Base-by-base conservation (phyloP, 345 rosid genomes). In the Geranium brycei region DNA sequence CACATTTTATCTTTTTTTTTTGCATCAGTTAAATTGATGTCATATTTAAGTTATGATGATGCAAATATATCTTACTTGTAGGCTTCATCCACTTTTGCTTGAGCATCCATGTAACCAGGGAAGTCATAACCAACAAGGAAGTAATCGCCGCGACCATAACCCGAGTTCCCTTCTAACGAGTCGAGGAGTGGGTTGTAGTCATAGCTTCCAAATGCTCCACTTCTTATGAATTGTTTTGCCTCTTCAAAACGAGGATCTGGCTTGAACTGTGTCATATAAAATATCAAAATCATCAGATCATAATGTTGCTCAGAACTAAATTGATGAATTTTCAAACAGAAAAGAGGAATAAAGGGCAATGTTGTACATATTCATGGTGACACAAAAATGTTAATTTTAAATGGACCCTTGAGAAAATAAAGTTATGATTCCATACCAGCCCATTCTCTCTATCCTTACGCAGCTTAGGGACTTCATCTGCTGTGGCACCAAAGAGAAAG, bases 241-340 rank as follows among this genome's bases (percentile, higher is more conserved):
- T 92, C 98, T 72, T 92, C 96, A 69, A 92, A 89, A 35, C 93
- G 85, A 64, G 92, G 88, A 80, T 92, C 98, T 0, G 95, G 91
- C 72, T 87, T 84, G 78, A 92, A 92, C 98, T 92, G 89, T 58
- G 64, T 32, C 35, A 19, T 68, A n/a, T 31, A 35, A 7, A 7
- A 19, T 58, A 17, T 38, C 51, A 47, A 31, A 16, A 23, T 23
- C 23, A 28, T 73, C 58, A 77, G 72, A 55, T 55, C 38, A 31
- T 57, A 17, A 1, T 3, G 18, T 2, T 16, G 58, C 4, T 17
- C 35, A 7, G 18, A 51, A 31, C 14, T 64, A 14, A 17, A 60
- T n/a, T 5, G 31, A 31, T 19, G 30, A 11, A 41, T 15, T 55
- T 59, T 35, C 41, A 35, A 35, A 7, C 41, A 35, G 41, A 35